Evolutionary conservation across 2,329 filamentous ascomycete species (phyloP).

Genomic region (Rasamsonia emersonii): DNA sequence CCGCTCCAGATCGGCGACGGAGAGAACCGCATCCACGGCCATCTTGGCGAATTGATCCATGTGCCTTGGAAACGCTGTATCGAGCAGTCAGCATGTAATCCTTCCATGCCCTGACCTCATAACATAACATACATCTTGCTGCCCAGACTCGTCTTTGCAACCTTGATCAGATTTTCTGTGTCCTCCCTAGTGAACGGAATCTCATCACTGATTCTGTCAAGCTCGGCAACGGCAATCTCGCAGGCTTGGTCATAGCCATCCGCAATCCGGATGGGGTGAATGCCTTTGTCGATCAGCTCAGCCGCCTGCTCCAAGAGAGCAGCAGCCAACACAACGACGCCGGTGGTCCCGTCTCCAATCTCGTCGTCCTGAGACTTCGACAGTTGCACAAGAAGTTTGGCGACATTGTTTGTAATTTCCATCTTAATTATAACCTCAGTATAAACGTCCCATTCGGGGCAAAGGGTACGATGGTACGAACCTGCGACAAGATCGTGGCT

Average conservation of each 20-base stretch:
- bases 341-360: constrained; percentile 96
- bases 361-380: constrained; percentile 99
- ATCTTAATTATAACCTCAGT: constrained; percentile 50
- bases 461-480: constrained; percentile 19
- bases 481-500: constrained; percentile 83
- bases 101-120: no score
- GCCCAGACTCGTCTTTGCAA: constrained; percentile 89
- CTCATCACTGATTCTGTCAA: constrained; percentile 86
- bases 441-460: constrained; percentile 5
- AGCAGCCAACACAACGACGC: constrained; percentile 91
- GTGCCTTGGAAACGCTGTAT: constrained; percentile 76
- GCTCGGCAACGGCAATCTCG: constrained; percentile 85
- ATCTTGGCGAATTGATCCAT: constrained; percentile 98
- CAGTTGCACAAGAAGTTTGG: constrained; percentile 90
- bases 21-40: constrained; percentile 91
- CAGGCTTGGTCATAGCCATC: constrained; percentile 97
- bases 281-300: constrained; percentile 98
- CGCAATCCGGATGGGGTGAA: constrained; percentile 96
- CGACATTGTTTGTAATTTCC: constrained; percentile 98
- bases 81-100: constrained; percentile 12
- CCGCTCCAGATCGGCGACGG: constrained; percentile 88
- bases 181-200: constrained; percentile 76
- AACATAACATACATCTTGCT: constrained; percentile 89
- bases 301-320: constrained; percentile 93
- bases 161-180: constrained; percentile 81